These are phyloP conservation scores for Aschersonia sp. DNA, from an alignment of 2,329 filamentous ascomycete genomes.

Conservation along the genomic window DNA sequence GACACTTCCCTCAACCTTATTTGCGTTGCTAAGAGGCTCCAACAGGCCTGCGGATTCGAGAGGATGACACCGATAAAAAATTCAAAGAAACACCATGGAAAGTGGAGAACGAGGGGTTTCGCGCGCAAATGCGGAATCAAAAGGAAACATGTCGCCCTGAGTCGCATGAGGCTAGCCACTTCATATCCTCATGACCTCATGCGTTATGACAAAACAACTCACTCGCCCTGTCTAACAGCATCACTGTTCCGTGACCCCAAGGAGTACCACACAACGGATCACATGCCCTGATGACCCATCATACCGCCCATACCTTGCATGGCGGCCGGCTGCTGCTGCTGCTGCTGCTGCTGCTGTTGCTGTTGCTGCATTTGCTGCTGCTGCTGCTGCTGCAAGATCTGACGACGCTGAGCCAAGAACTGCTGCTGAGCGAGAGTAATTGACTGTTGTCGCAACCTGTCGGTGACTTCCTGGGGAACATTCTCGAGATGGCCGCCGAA, in stretches of 20 bases:
- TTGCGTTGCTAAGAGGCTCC: no score
- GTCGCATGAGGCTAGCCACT: no score
- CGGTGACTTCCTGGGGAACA: no score
- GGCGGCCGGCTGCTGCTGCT: conserved; percentile 17
- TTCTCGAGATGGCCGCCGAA: no score
- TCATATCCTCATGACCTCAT: no score
- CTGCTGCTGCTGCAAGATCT: conserved; percentile 19
- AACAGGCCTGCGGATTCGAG: no score
- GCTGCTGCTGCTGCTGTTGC: conserved; percentile 22
- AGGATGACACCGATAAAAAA: no score
- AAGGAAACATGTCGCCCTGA: no score
- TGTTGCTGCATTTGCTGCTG: conserved; percentile 17
- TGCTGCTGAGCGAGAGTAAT: conserved; percentile 1
- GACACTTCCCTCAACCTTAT: neutral
- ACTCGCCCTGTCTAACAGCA: neutral
- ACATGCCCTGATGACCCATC: conserved; percentile 37
- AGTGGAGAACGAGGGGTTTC: no score
- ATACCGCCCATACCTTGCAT: conserved; percentile 41
- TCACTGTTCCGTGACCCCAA: neutral
- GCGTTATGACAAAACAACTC: neutral
- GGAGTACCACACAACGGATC: conserved; percentile 5
- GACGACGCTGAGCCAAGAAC: conserved; percentile 3
- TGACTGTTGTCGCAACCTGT: no score
- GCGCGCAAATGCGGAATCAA: no score
- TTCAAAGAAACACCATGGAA: no score